Evolutionary conservation across 306 rosid genomes (phyloP).

Genomic region (Neltuma alba): DNA sequence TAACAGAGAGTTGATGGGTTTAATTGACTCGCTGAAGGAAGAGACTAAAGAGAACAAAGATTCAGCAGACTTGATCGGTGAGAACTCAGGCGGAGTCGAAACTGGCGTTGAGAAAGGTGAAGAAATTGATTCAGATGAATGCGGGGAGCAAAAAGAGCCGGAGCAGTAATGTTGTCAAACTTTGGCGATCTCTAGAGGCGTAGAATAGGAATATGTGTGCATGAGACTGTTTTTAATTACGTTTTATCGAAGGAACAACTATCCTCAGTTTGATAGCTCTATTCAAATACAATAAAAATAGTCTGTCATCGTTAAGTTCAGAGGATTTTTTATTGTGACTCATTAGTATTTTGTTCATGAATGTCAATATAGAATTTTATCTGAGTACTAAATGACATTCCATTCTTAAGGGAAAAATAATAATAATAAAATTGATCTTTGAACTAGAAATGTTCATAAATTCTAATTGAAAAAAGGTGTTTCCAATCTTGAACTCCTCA

Average conservation of each 20-base stretch:
- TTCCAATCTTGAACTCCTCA: not conserved
- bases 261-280: too few species aligned
- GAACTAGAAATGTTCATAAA: not conserved
- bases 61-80: not conserved
- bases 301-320: not conserved
- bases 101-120: not conserved
- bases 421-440: not conserved
- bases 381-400: not conserved
- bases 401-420: too few species aligned
- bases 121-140: not conserved
- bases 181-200: not conserved
- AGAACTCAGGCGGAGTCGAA: not conserved
- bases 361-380: not conserved
- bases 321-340: not conserved
- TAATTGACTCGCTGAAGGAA: not conserved
- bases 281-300: not conserved
- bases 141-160: not conserved
- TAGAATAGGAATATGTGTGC: not conserved
- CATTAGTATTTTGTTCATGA: not conserved
- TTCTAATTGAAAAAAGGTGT: not conserved
- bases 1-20: not conserved
- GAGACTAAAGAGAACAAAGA: not conserved
- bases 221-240: not conserved
- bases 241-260: not conserved
- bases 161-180: not conserved